Evolutionary conservation across 192 early-diverging fungal species (phyloP), one percentile per base, ranked within the genome.

Genomic region (Obelidium mucronatum): DNA sequence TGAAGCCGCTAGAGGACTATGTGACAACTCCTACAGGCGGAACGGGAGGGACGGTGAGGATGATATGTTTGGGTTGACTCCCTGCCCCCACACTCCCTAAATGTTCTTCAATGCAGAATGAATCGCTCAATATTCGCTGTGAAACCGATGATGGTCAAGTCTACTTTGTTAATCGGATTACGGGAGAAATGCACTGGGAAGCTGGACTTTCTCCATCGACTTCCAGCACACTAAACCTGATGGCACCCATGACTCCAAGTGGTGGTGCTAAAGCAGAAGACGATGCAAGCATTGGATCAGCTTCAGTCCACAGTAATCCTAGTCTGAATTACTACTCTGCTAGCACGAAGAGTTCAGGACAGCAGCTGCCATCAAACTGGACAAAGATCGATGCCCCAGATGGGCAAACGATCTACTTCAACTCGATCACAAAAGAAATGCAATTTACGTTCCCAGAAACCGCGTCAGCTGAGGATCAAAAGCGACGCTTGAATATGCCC

Each of bases 381-480:
- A 76, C 74, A 8, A 67, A 79, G n/a, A 81, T 85, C 67, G 87
- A 88, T 65, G 81, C 78, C 64, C 81, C 86, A n/a, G 81, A 83
- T 30, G 85, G 90, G 33, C 83, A 83, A 30, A 84, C 83, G 24
- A 78, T 89, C 17, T 85, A 87, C 33, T 79, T 80, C 64, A 80
- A 73, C 65, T 77, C 78, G 39, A 64, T 73, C 51, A 79, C 82
- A 33, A 68, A 82, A 0, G 86, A 87, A 67, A 87, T 88, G n/a
- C 82, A 87, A 36, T 89, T 83, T 69, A 87, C 88, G 13, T 80
- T 84, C 39, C 90, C 90, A 33, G 54, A 73, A 39, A 52, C 31
- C 53, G 60, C 15, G 17, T n/a, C n/a, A n/a, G n/a, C n/a, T n/a
- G n/a, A n/a, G n/a, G n/a, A n/a, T n/a, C n/a, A n/a, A n/a, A n/a